A percentile compares a stretch with the other conserved stretches of the same genome.
These are phyloP conservation scores for Neonectria faginata DNA, from an alignment of 2,329 filamentous ascomycete genomes.

Conservation along the genomic window DNA sequence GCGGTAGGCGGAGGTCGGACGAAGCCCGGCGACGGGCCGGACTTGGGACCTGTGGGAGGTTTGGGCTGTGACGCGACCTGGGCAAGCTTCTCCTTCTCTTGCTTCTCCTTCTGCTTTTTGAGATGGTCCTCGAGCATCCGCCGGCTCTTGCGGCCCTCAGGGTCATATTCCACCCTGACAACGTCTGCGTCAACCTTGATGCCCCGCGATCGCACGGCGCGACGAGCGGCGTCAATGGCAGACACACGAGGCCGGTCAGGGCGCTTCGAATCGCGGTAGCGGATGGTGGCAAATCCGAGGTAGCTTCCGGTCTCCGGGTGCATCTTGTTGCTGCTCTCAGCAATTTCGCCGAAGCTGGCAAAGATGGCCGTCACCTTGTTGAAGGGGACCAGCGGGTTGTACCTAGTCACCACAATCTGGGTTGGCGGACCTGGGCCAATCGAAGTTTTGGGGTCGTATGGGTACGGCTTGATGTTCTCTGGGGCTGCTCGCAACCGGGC, in stretches of 20 bases:
- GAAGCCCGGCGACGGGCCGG: conserved; percentile 45
- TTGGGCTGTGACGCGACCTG: conserved; percentile 49
- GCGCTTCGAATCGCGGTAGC: conserved; percentile 80
- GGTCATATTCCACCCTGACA: conserved; percentile 88
- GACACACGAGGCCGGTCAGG: conserved; percentile 61
- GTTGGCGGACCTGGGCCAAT: conserved; percentile 90
- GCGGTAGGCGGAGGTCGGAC: conserved; percentile 79
- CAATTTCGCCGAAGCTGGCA: conserved; percentile 85
- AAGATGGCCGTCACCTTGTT: conserved; percentile 82
- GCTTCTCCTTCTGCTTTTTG: conserved; percentile 73
- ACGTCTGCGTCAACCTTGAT: conserved; percentile 81
- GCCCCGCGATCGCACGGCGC: conserved; percentile 80
- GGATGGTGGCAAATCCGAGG: conserved; percentile 91
- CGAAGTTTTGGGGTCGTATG: conserved; percentile 84
- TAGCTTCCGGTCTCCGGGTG: conserved; percentile 95
- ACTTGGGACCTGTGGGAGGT: conserved; percentile 54
- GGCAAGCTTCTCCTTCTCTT: conserved; percentile 54
- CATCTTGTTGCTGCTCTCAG: conserved; percentile 91
- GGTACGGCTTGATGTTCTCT: conserved; percentile 84
- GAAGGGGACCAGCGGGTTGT: conserved; percentile 88
- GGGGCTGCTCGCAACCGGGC: conserved; percentile 77
- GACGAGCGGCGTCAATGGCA: conserved; percentile 83
- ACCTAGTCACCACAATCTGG: conserved; percentile 94
- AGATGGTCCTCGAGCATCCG: conserved; percentile 81
- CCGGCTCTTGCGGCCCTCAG: conserved; percentile 85